These are phyloP conservation scores for Ustilago xerochloae DNA, from an alignment of 1,284 basidiomycete species.

Conservation along the genomic window DNA sequence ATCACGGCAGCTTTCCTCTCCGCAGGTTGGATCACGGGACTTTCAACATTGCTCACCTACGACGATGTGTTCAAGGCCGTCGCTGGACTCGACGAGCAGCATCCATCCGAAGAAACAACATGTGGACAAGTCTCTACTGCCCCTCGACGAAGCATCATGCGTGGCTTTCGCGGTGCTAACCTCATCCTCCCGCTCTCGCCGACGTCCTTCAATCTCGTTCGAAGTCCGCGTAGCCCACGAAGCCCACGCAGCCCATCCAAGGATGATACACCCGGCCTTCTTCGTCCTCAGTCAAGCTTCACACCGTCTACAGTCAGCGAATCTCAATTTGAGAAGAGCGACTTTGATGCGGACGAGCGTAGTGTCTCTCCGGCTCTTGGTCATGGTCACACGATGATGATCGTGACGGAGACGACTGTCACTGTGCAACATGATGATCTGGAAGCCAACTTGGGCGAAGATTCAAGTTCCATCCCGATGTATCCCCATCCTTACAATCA, in stretches of 20 bases:
- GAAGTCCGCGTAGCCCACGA: not conserved
- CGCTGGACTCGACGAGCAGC: not conserved
- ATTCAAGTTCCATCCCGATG: not conserved
- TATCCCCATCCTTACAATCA: not conserved
- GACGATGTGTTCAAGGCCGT: constrained; percentile 21
- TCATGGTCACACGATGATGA: not conserved
- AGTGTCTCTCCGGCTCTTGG: not conserved
- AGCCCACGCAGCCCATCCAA: not conserved
- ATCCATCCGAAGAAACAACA: no score
- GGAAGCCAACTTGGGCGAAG: not conserved
- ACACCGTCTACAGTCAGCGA: not conserved
- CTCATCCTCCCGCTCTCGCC: not conserved
- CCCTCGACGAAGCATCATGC: not conserved
- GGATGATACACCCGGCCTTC: not conserved
- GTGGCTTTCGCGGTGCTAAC: not conserved
- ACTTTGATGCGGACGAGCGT: not conserved
- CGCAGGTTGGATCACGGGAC: not conserved
- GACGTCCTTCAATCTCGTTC: not conserved
- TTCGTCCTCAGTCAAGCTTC: constrained; percentile 9
- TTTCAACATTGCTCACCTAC: constrained; percentile 14
- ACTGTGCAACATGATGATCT: not conserved
- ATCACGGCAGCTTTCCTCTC: constrained; percentile 10
- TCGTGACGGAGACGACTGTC: constrained; percentile 2
- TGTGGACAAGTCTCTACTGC: no score
- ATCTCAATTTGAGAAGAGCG: not conserved